These are phyloP conservation scores for Pyracantha coccinea DNA, from an alignment of 331 rosid genomes.

Conservation along the genomic window DNA sequence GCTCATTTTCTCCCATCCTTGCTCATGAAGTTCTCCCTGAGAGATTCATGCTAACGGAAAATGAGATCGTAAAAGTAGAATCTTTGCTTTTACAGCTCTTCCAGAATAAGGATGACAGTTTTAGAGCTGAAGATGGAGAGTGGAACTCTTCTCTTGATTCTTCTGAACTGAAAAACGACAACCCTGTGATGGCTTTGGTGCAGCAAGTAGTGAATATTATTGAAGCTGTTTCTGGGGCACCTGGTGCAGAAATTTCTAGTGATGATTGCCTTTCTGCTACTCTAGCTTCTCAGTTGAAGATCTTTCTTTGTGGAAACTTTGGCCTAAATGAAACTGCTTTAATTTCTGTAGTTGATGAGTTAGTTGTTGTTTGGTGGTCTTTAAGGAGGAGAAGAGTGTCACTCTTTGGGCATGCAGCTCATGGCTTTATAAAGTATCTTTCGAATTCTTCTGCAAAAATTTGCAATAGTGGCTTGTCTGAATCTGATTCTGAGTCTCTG, in stretches of 20 bases:
- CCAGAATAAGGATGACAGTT: conserved; percentile 36
- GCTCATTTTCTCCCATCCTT: conserved; percentile 60
- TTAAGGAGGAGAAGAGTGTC: conserved; percentile 88
- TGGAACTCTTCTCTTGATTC: conserved; percentile 34
- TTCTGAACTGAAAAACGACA: conserved; percentile 29
- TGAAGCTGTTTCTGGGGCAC: conserved; percentile 71
- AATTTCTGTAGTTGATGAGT: conserved; percentile 39
- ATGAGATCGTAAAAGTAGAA: conserved; percentile 54
- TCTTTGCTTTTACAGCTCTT: conserved; percentile 42
- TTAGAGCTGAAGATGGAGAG: conserved; percentile 37
- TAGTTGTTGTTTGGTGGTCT: conserved; percentile 79
- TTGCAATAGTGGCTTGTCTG: conserved; percentile 38
- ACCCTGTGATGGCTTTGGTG: conserved; percentile 33
- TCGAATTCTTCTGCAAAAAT: conserved; percentile 55
- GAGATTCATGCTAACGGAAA: conserved; percentile 66
- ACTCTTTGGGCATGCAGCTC: conserved; percentile 85
- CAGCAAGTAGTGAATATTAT: conserved; percentile 55
- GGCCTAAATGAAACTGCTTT: conserved; percentile 46
- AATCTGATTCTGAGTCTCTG: conserved; percentile 46
- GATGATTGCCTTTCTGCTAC: conserved; percentile 58
- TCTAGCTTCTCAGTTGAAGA: conserved; percentile 65
- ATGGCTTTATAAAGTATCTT: conserved; percentile 75
- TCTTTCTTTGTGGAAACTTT: conserved; percentile 39
- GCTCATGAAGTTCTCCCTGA: conserved; percentile 56
- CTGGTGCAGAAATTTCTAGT: conserved; percentile 65